Conservation (phyloP, 257 asterid genomes). For the Paraleonurus japonicus region DNA sequence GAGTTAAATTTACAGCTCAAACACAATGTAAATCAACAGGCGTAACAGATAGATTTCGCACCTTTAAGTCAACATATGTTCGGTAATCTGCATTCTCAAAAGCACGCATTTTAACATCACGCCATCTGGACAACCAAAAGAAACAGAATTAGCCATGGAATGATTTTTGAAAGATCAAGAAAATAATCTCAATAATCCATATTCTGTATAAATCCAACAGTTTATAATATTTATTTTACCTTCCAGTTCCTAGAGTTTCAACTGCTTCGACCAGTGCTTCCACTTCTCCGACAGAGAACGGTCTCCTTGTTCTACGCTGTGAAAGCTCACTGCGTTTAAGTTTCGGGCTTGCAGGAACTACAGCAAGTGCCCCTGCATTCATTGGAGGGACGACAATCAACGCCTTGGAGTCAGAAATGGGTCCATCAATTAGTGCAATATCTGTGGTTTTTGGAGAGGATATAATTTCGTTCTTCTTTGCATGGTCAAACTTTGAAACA, state of each 20-base stretch:
- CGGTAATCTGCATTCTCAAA: constrained; percentile 91
- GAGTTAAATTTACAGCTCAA: no score
- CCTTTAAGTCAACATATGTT: constrained; percentile 96
- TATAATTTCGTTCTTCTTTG: constrained; percentile 28
- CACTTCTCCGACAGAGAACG: constrained; percentile 87
- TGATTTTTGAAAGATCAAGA: neutral
- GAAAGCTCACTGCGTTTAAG: constrained; percentile 65
- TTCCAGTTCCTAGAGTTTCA: constrained; percentile 91
- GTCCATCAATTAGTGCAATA: constrained; percentile 32
- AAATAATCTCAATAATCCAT: neutral
- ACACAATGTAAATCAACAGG: neutral
- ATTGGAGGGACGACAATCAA: constrained; percentile 42
- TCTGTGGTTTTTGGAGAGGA: constrained; percentile 38
- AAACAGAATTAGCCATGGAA: neutral
- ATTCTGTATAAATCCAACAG: neutral
- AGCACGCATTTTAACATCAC: constrained; percentile 87
- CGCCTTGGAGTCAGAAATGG: constrained; percentile 50
- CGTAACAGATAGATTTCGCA: constrained; percentile 20
- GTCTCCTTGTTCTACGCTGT: constrained; percentile 91
- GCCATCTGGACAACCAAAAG: constrained; percentile 65
- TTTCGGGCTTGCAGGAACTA: constrained; percentile 56
- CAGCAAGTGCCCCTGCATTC: constrained; percentile 55
- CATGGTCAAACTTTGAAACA: constrained; percentile 35
- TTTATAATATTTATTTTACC: constrained; percentile 37
- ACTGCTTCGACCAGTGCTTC: constrained; percentile 96